A percentile compares a stretch with the other conserved stretches of the same genome.
These are phyloP conservation scores for Phialophora expanda DNA, from an alignment of 2,329 filamentous ascomycete species.

Conservation along the genomic window DNA sequence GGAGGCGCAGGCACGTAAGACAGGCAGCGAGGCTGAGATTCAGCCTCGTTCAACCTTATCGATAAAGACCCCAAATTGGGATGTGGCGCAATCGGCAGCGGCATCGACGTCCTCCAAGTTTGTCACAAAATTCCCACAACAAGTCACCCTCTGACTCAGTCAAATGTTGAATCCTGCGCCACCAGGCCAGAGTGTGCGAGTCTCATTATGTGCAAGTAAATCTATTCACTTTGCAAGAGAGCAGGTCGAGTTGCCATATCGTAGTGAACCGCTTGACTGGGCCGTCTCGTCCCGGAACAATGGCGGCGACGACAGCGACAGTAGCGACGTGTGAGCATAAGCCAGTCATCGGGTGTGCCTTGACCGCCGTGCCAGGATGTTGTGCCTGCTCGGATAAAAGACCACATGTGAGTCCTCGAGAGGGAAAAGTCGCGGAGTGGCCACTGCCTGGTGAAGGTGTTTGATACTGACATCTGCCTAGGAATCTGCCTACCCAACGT, in stretches of 20 bases:
- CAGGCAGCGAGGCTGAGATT: background rate
- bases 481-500: conserved; percentile 38
- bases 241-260: background rate
- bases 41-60: background rate
- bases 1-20: conserved; percentile 4
- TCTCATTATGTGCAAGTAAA: background rate
- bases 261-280: background rate
- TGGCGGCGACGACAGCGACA: conserved; percentile 15
- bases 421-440: background rate
- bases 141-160: background rate
- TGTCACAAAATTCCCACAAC: background rate
- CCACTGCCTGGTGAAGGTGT: background rate
- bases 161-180: background rate
- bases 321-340: conserved; percentile 37
- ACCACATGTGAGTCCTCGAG: conserved; percentile 13
- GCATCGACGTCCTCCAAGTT: background rate
- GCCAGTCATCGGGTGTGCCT: conserved; percentile 32
- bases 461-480: background rate
- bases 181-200: background rate
- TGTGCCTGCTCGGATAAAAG: conserved; percentile 39
- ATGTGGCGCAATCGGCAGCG: background rate
- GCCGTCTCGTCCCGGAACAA: background rate
- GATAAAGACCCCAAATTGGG: background rate
- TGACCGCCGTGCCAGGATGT: conserved; percentile 36
- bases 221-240: background rate